Evolutionary conservation across 2,329 filamentous ascomycete genomes (phyloP).

Genomic region (Phaeosphaeriaceae sp.): DNA sequence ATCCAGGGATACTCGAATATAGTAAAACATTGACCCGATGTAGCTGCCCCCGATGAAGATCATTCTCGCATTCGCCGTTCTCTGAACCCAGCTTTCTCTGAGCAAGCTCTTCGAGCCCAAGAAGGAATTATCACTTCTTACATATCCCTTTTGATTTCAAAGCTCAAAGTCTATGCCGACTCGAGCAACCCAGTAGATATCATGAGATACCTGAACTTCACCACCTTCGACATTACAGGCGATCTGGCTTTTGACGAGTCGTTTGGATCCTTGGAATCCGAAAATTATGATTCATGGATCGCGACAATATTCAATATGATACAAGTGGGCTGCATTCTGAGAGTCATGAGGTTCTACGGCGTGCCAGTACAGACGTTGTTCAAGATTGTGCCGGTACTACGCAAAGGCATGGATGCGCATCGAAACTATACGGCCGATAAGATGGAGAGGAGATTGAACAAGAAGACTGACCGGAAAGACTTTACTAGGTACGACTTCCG

Average conservation of each 20-base stretch:
- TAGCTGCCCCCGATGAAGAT: neutral
- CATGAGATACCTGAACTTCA: slow-evolving; percentile 24
- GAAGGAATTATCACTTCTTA: slow-evolving; percentile 26
- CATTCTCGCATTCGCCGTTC: slow-evolving; percentile 16
- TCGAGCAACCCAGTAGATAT: slow-evolving; percentile 13
- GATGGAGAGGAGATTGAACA: slow-evolving; percentile 17
- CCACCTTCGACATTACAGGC: slow-evolving; percentile 34
- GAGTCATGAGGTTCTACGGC: slow-evolving; percentile 12
- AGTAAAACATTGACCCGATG: no score
- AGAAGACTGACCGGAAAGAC: slow-evolving; percentile 25
- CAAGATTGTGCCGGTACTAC: neutral
- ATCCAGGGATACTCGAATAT: no score
- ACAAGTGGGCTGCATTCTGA: slow-evolving; percentile 11
- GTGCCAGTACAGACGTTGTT: neutral
- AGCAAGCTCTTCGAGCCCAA: slow-evolving; percentile 20
- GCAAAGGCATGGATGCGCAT: slow-evolving; percentile 11
- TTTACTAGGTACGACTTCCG: slow-evolving; percentile 15
- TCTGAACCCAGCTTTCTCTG: slow-evolving; percentile 23
- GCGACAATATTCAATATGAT: slow-evolving; percentile 16
- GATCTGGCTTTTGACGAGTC: slow-evolving; percentile 39
- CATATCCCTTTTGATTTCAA: slow-evolving; percentile 17
- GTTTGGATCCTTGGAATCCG: slow-evolving; percentile 30
- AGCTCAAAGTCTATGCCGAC: neutral
- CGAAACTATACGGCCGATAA: slow-evolving; percentile 18
- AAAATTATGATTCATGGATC: slow-evolving; percentile 29